Base-by-base conservation (phyloP, 257 asterid species). In the Knoxia roxburghii region DNA sequence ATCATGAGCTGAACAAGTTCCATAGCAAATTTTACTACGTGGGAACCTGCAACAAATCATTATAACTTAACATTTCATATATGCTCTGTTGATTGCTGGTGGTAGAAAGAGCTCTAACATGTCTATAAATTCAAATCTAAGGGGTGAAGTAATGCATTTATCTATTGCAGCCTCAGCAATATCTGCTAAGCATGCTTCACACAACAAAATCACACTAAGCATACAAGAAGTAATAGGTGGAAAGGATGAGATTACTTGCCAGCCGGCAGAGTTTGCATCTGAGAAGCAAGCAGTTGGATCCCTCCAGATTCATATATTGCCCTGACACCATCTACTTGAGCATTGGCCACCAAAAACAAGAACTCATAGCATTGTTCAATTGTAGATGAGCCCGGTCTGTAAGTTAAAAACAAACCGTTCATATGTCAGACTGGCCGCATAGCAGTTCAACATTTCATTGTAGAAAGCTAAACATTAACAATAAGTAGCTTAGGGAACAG, bases 291-390 rank as follows among this genome's bases (percentile, higher is more conserved):
- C 69, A 84, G 81, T 53, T 73, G 72, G 62, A 92, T 62, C 79
- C 89, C 93, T 72, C 95, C 94, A 30, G 89, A 79, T 68, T 75
- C 73, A 76, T 69, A 86, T 52, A 89, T 74, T n/a, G 80, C 76
- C 58, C 17, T 60, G 45, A 80, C 76, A 57, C 94, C 90, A 70
- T 76, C 86, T 71, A 80, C 88, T 69, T 79, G 85, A 48, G 88
- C 88, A 56, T 69, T 73, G 35, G 84, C 68, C 66, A 90, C 96
- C 82, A 86, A 73, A 80, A 75, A 76, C 24, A 90, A 76, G 81
- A 88, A 79, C 61, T 90, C 99, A 27, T 56, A 88, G 85, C 95
- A 93, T 55, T 90, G 95, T 57, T 85, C 95, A 20, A 68, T 71
- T 57, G 86, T 53, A 75, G 92, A 65, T 60, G 76, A 55, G 60